phyloP scores from a whole-genome alignment of 2,329 filamentous ascomycete genomes.

The Colletotrichum caudatum region DNA sequence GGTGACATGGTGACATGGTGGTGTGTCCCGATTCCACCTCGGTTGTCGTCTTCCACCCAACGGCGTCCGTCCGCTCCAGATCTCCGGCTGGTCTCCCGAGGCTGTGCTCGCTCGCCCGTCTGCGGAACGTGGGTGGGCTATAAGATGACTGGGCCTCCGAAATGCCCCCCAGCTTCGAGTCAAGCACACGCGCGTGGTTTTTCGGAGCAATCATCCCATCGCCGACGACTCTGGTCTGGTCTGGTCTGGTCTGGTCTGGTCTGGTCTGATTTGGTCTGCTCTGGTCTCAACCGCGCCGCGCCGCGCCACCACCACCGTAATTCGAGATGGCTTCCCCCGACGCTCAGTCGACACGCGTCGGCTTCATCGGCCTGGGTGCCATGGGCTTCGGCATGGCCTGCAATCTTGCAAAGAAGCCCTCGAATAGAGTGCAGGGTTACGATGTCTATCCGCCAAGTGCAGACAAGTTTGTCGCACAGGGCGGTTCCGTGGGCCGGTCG shows the following conservation, averaged over 20 bases:
- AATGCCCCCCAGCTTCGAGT: slow-evolving; percentile 7
- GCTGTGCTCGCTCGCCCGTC: slow-evolving; percentile 1
- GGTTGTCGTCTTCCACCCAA: slow-evolving; percentile 27
- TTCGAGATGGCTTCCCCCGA: slow-evolving; percentile 29
- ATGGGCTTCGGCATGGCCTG: slow-evolving; percentile 55
- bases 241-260: too few species aligned
- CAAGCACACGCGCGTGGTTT: background rate
- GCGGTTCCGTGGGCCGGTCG: slow-evolving; percentile 42
- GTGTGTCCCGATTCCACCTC: slow-evolving; percentile 14
- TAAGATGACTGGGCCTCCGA: slow-evolving; percentile 34
- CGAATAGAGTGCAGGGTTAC: slow-evolving; percentile 49
- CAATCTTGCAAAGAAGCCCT: slow-evolving; percentile 48
- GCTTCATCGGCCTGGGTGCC: slow-evolving; percentile 53
- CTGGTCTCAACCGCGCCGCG: background rate
- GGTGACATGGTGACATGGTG: background rate
- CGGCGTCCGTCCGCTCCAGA: background rate
- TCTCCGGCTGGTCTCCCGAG: slow-evolving; percentile 17
- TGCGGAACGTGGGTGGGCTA: slow-evolving; percentile 28
- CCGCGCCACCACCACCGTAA: background rate
- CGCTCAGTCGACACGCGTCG: slow-evolving; percentile 43
- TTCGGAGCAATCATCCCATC: slow-evolving; percentile 8
- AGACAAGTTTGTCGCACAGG: slow-evolving; percentile 47
- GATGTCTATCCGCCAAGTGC: slow-evolving; percentile 49
- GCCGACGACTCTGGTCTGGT: background rate
- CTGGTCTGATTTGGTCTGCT: too few species aligned